These are phyloP conservation scores for Artemisia tridentata DNA, from an alignment of 129 eudicot species.

Conservation along the genomic window DNA sequence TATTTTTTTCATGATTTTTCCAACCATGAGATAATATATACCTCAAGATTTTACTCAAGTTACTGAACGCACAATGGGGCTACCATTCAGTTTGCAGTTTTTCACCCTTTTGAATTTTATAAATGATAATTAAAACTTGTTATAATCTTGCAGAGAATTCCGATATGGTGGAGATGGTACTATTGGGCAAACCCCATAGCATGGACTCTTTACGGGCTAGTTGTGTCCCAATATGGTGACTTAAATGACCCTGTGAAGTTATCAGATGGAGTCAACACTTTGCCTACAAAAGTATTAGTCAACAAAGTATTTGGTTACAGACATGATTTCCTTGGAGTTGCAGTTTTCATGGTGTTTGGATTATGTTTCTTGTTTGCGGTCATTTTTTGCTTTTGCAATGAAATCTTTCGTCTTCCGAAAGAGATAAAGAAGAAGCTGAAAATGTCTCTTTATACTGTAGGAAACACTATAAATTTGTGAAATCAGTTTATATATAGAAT, in stretches of 20 bases:
- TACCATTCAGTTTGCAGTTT: not conserved
- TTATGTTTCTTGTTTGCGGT: conserved; percentile 73
- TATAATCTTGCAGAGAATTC: conserved; percentile 61
- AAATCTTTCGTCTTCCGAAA: conserved; percentile 86
- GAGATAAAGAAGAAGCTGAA: conserved; percentile 42
- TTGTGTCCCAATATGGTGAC: conserved; percentile 81
- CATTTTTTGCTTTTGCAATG: conserved; percentile 83
- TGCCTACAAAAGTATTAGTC: conserved; percentile 47
- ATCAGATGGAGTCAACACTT: conserved; percentile 56
- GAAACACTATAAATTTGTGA: conserved; percentile 19
- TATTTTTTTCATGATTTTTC: not conserved
- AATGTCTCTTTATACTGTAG: not conserved
- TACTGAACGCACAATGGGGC: not conserved
- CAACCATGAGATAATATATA: not conserved
- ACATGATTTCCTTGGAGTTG: conserved; percentile 74
- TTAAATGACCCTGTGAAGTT: conserved; percentile 45
- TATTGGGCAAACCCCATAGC: conserved; percentile 98
- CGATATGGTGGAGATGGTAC: conserved; percentile 99
- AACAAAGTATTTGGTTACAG: conserved; percentile 73
- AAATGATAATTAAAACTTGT: not conserved
- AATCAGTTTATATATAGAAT: conserved; percentile 25
- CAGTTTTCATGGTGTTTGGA: conserved; percentile 69
- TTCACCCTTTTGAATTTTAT: not conserved
- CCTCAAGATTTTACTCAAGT: not conserved
- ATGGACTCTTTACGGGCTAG: conserved; percentile 94